Base-by-base conservation (phyloP, 1,284 basidiomycete genomes). In the Takashimella koratensis region DNA sequence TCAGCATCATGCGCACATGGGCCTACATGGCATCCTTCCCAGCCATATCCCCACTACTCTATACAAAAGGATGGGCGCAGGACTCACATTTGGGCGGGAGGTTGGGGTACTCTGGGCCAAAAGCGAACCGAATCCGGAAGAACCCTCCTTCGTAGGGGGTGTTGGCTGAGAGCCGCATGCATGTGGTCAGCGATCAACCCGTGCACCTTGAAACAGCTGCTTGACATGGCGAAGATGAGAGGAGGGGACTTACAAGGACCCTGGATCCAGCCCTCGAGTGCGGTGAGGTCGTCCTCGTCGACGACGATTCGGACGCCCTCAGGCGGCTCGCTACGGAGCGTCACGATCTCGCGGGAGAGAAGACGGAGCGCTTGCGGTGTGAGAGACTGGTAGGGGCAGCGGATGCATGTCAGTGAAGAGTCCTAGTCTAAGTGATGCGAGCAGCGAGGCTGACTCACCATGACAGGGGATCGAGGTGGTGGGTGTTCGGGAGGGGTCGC, bases 81-180 rank as follows among this genome's bases (percentile, higher is more conserved):
- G 5, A 78, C 88, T 60, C 59, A 92, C 92, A 95, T 80, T 91
- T 94, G 4, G 92, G 92, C 52, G 92, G 92, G 40, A 86, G 83
- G 45, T 88, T 85, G 43, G 92, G 92, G 70, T 92, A 96, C 73
- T 95, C 90, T 59, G 89, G 84, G 12, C 73, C 76, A 54, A 95
- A 95, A 62, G 82, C 82, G 77, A 96, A 95, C 67, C 84, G 84
- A 54, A 96, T 84, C 63, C 80, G 83, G 76, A 94, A 95, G 79
- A 90, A 94, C 16, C 92, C 92, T 43, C 88, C 90, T 53, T 87
- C 83, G 74, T 95, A 97, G 0, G 93, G 93, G 30, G 93, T 96
- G 25, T 88, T 87, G 69, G 87, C 88, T 90, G 68, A 27, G n/a
- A 24, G 30, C 27, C 41, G 49, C 41, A 3, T 20, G 13, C 20